Conservation (phyloP, 805 yeast genomes). For the Pichia ethanolica region DNA sequence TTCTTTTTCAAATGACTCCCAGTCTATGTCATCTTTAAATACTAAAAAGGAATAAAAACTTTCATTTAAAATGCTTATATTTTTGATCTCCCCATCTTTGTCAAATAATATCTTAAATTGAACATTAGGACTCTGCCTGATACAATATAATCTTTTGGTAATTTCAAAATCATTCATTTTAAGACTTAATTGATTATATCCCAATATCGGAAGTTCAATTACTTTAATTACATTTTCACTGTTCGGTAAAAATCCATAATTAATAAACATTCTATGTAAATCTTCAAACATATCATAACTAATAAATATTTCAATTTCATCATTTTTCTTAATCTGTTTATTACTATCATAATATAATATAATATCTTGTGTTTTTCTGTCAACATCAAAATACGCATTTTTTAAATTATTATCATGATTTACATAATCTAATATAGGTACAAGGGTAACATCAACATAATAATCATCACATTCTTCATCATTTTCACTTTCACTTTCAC, state of each 20-base stretch:
- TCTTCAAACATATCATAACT: slow-evolving; percentile 40
- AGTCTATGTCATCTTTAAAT: slow-evolving; percentile 20
- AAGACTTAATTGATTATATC: slow-evolving; percentile 13
- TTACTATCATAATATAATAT: slow-evolving; percentile 28
- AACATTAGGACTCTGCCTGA: slow-evolving; percentile 32
- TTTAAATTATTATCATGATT: slow-evolving; percentile 43
- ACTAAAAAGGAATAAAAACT: slow-evolving; percentile 30
- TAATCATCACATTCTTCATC: slow-evolving; percentile 26
- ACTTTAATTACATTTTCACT: slow-evolving; percentile 15
- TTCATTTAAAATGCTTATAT: slow-evolving; percentile 23
- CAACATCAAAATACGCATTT: slow-evolving; percentile 59
- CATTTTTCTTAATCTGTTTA: background rate
- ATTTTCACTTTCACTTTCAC: too few relatives aligned
- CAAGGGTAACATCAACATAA: slow-evolving; percentile 45
- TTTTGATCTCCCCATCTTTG: slow-evolving; percentile 12
- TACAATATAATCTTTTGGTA: slow-evolving; percentile 21
- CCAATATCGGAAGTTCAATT: slow-evolving; percentile 32
- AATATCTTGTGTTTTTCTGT: slow-evolving; percentile 36
- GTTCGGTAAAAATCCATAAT: slow-evolving; percentile 42
- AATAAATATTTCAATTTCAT: slow-evolving; percentile 40
- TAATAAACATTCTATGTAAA: slow-evolving; percentile 30
- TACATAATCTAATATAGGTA: slow-evolving; percentile 62
- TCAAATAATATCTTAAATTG: slow-evolving; percentile 29
- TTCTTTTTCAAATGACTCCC: slow-evolving; percentile 15
- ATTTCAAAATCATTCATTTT: slow-evolving; percentile 8